phyloP scores from a whole-genome alignment of 1,284 basidiomycete genomes.

The Cerioporus squamosus region DNA sequence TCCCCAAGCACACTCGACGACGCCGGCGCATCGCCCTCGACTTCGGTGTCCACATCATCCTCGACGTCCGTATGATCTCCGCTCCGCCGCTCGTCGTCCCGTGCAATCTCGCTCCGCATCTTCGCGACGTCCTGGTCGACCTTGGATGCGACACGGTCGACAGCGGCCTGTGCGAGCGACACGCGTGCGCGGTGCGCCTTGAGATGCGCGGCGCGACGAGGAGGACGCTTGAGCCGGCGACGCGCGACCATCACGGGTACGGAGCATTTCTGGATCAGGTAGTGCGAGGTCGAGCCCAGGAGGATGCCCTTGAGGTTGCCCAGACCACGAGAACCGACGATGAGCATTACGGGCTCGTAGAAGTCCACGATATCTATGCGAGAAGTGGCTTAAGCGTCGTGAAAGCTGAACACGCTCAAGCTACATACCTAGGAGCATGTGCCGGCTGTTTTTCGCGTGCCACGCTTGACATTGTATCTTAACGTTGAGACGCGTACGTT shows the following conservation, averaged over 20 bases:
- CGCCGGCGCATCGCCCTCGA: slow-evolving; percentile 11
- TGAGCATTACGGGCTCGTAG: slow-evolving; percentile 90
- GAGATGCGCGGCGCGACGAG: slow-evolving; percentile 43
- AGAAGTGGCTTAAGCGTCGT: not conserved
- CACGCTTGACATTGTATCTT: slow-evolving; percentile 92
- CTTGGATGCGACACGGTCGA: slow-evolving; percentile 78
- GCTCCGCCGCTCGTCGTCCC: slow-evolving; percentile 49
- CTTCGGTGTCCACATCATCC: slow-evolving; percentile 23
- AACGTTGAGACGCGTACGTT: slow-evolving; percentile 88
- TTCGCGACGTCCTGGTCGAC: slow-evolving; percentile 75
- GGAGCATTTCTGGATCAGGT: slow-evolving; percentile 86
- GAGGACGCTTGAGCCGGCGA: slow-evolving; percentile 55
- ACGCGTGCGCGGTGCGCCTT: slow-evolving; percentile 61
- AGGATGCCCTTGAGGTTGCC: slow-evolving; percentile 92
- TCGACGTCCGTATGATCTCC: slow-evolving; percentile 24
- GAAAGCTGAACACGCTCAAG: not conserved
- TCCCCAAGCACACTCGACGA: slow-evolving; percentile 6
- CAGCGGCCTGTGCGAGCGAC: slow-evolving; percentile 78
- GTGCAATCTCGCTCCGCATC: slow-evolving; percentile 70
- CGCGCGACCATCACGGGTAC: slow-evolving; percentile 75
- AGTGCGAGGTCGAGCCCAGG: slow-evolving; percentile 96
- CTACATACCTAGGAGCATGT: slow-evolving; percentile 83
- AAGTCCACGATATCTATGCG: slow-evolving; percentile 85
- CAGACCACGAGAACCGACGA: slow-evolving; percentile 93
- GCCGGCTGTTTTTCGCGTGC: slow-evolving; percentile 92